These are phyloP conservation scores for Asterophora parasitica DNA, from an alignment of 768 basidiomycete species.

Conservation along the genomic window DNA sequence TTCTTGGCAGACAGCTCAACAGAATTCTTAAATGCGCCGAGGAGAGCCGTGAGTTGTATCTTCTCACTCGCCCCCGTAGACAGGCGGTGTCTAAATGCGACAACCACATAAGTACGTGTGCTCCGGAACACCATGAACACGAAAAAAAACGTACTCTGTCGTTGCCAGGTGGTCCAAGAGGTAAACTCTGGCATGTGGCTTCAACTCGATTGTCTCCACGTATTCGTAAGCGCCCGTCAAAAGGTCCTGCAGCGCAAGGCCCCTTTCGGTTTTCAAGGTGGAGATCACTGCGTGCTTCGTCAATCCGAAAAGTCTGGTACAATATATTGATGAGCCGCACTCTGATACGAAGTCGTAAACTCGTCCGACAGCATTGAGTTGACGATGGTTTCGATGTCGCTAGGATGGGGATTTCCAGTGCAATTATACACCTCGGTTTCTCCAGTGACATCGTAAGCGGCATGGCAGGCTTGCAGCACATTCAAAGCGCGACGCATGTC, in stretches of 20 bases:
- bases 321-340: conserved; percentile 34
- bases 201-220: conserved; percentile 79
- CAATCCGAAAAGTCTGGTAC: neutral
- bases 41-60: conserved; percentile 85
- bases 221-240: conserved; percentile 91
- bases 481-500: conserved; percentile 98
- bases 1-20: conserved; percentile 66
- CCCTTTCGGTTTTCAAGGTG: conserved; percentile 83
- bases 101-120: neutral
- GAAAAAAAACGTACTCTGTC: conserved; percentile 69
- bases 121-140: neutral
- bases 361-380: conserved; percentile 95
- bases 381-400: conserved; percentile 90
- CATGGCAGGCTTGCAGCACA: conserved; percentile 96
- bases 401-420: conserved; percentile 94
- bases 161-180: conserved; percentile 90
- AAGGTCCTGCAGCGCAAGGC: conserved; percentile 92
- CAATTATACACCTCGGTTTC: conserved; percentile 95
- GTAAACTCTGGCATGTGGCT: conserved; percentile 83
- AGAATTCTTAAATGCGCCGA: conserved; percentile 91
- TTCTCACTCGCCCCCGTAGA: conserved; percentile 93
- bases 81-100: conserved; percentile 65
- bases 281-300: conserved; percentile 63
- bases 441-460: conserved; percentile 85
- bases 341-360: conserved; percentile 86